These are phyloP conservation scores for Chytriomyces confervae DNA, from an alignment of 192 early-diverging fungal genomes.

Conservation along the genomic window DNA sequence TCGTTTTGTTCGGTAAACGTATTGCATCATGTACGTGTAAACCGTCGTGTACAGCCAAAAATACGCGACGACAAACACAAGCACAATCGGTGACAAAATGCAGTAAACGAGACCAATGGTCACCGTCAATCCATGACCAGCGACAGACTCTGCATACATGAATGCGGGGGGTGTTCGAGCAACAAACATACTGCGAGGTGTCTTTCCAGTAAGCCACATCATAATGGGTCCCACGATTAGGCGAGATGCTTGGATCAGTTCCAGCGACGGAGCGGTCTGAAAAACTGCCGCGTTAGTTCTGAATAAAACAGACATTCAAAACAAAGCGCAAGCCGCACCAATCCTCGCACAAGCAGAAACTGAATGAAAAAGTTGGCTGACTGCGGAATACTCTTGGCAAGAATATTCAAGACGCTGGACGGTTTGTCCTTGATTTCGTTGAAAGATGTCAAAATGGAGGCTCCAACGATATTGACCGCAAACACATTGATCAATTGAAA, in stretches of 20 bases:
- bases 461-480: conserved; percentile 75
- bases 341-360: conserved; percentile 78
- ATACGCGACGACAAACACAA: conserved; percentile 76
- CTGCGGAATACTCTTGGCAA: conserved; percentile 71
- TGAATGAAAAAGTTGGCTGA: conserved; percentile 85
- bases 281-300: background rate
- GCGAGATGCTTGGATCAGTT: conserved; percentile 71
- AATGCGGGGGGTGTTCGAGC: conserved; percentile 55
- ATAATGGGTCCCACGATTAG: conserved; percentile 66
- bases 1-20: conserved; percentile 51
- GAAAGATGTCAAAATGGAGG: conserved; percentile 63
- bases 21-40: conserved; percentile 80
- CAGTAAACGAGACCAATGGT: conserved; percentile 77
- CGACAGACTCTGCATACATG: conserved; percentile 33
- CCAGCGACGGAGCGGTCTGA: conserved; percentile 62
- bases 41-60: conserved; percentile 76
- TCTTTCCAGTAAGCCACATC: conserved; percentile 68
- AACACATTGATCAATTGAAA: conserved; percentile 78
- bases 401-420: conserved; percentile 47
- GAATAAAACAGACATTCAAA: background rate
- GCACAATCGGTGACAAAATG: conserved; percentile 79
- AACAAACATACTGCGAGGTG: conserved; percentile 71
- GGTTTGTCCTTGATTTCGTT: conserved; percentile 62
- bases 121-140: conserved; percentile 44
- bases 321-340: conserved; percentile 33